Conservation (phyloP, 1,284 basidiomycete species). For the Ustilago tritici region DNA sequence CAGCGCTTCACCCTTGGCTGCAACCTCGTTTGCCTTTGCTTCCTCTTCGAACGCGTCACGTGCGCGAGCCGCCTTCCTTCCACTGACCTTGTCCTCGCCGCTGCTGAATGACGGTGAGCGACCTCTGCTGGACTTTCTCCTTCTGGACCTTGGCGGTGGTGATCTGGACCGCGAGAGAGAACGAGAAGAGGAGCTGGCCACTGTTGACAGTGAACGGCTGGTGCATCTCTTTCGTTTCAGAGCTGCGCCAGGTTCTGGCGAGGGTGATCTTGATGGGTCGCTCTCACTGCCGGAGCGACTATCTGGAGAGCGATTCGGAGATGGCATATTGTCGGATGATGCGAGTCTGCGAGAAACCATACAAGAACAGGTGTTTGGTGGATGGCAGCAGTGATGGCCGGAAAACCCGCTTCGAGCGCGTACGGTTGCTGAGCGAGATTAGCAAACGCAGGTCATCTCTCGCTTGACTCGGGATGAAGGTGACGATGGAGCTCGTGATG, state of each 20-base stretch:
- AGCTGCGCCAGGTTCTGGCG: slow-evolving; percentile 20
- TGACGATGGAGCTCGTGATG: not conserved
- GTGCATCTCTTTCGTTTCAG: slow-evolving; percentile 36
- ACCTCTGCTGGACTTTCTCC: slow-evolving; percentile 22
- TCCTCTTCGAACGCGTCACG: slow-evolving; percentile 14
- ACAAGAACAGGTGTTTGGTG: not conserved
- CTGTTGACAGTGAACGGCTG: slow-evolving; percentile 20
- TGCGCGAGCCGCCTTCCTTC: slow-evolving; percentile 7
- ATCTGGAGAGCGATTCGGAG: slow-evolving; percentile 14
- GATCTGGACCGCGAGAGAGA: slow-evolving; percentile 34
- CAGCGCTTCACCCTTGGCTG: slow-evolving; percentile 56
- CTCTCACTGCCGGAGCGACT: slow-evolving; percentile 10
- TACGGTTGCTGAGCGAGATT: not conserved
- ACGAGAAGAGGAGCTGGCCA: slow-evolving; percentile 29
- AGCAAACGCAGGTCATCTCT: not conserved
- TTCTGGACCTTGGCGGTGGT: slow-evolving; percentile 31
- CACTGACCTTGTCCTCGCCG: slow-evolving; percentile 4
- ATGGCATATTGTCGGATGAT: slow-evolving; percentile 23
- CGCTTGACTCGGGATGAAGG: not conserved
- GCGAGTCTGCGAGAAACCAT: not conserved
- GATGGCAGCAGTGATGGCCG: not conserved
- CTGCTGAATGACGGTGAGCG: slow-evolving; percentile 30
- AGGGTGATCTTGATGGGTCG: slow-evolving; percentile 16
- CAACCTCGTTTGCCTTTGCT: slow-evolving; percentile 23
- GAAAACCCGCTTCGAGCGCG: not conserved